phyloP scores from a whole-genome alignment of 768 basidiomycete species.

The Russula olivacea region DNA sequence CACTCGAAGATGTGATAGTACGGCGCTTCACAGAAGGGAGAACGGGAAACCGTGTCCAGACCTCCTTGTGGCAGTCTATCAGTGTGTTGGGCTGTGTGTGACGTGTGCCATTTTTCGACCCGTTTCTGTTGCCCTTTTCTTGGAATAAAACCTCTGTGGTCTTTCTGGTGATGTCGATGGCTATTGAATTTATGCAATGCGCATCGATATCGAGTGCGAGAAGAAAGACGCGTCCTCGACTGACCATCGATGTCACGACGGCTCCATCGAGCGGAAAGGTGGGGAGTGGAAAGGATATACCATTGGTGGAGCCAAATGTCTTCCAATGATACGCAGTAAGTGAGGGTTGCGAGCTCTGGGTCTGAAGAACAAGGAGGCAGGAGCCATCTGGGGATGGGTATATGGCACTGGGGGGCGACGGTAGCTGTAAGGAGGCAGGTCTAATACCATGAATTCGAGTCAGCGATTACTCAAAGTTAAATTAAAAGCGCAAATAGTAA shows the following conservation, averaged over 20 bases:
- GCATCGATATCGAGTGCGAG: slow-evolving; percentile 35
- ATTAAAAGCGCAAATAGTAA: too few species aligned
- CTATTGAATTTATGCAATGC: slow-evolving; percentile 38
- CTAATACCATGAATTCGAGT: slow-evolving; percentile 28
- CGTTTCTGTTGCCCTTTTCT: slow-evolving; percentile 33
- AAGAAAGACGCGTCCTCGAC: slow-evolving; percentile 39
- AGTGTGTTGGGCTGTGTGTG: slow-evolving; percentile 37
- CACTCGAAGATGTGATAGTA: slow-evolving; percentile 18
- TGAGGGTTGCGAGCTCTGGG: background rate
- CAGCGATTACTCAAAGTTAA: background rate
- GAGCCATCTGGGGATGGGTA: slow-evolving; percentile 50
- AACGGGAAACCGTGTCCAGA: slow-evolving; percentile 18
- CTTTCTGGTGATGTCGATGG: slow-evolving; percentile 49
- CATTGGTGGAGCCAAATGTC: slow-evolving; percentile 48
- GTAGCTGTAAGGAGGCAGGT: slow-evolving; percentile 41
- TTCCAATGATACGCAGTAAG: slow-evolving; percentile 48
- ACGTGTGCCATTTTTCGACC: slow-evolving; percentile 16
- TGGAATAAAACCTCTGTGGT: slow-evolving; percentile 52
- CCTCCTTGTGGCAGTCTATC: slow-evolving; percentile 12
- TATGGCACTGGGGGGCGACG: slow-evolving; percentile 32
- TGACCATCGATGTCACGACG: slow-evolving; percentile 42
- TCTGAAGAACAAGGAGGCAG: slow-evolving; percentile 40
- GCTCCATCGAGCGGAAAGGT: slow-evolving; percentile 27
- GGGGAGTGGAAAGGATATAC: slow-evolving; percentile 37
- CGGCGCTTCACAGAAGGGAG: slow-evolving; percentile 16